Base-by-base conservation (phyloP, 2,329 filamentous ascomycete species). In the Leptosphaerulina australis region DNA sequence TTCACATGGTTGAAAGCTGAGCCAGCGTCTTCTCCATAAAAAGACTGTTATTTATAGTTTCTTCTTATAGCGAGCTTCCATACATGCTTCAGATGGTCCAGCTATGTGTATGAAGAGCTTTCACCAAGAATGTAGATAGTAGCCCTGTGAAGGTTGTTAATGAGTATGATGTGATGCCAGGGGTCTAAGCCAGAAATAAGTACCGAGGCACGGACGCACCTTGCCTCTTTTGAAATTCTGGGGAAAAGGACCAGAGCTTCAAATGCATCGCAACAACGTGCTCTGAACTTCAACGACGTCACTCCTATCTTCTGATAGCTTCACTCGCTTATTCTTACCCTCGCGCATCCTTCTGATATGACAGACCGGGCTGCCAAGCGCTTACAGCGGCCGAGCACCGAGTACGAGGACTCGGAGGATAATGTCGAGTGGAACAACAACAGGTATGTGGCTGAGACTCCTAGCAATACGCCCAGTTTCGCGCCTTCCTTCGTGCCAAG, bases 381-480 rank as follows among this genome's bases (percentile, higher is more conserved):
- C 53, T 64, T 70, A 61, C 69, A 71, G 47, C 71, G 73, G 46
- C 62, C 72, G 56, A 75, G 69, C 65, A 71, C 67, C 58, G 74
- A 75, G 53, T 59, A 72, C 58, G 70, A 74, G 49, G 68, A 71
- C 33, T 67, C 61, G 64, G 45, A 53, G 50, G 55, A 66, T 56
- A 51, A 37, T 20, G 22, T 40, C 41, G 48, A 66, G 56, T 56
- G 62, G 61, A 56, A 51, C 30, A 64, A 56, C 58, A 64, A 53
- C 58, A 67, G 62, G 62, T 65, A 64, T 55, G 59, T 68, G 69
- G 69, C 62, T 69, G 64, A 61, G 60, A 57, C 36, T 41, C 26
- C 39, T 26, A 31, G 56, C 59, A 54, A 52, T 38, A 47, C 38
- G 56, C 48, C 59, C 60, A 47, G 58, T 14, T 29, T 33, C 14